A percentile compares a stretch with the other conserved stretches of the same genome.
phyloP scores from a whole-genome alignment of 495 filamentous ascomycete species.

The Halenospora varia region DNA sequence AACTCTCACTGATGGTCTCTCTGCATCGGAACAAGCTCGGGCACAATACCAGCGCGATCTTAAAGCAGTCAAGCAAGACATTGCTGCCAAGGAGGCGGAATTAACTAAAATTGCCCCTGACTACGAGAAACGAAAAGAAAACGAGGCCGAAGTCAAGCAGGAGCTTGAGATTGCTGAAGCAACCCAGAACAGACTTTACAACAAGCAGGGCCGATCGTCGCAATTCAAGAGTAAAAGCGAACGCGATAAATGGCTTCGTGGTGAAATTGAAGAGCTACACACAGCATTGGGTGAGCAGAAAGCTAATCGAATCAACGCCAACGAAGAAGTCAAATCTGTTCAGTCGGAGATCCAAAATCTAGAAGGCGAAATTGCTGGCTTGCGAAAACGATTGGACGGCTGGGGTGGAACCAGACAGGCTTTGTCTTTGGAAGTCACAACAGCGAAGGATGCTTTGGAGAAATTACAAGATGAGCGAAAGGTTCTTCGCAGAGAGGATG shows the following conservation, averaged over 20 bases:
- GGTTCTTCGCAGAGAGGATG: constrained; percentile 86
- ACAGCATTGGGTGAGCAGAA: constrained; percentile 71
- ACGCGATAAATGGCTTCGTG: constrained; percentile 77
- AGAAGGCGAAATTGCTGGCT: constrained; percentile 65
- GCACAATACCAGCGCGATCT: constrained; percentile 69
- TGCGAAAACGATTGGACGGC: constrained; percentile 73
- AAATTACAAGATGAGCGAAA: constrained; percentile 84
- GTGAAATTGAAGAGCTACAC: constrained; percentile 79
- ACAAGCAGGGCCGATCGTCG: constrained; percentile 88
- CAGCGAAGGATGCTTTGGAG: constrained; percentile 77
- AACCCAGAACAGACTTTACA: constrained; percentile 74
- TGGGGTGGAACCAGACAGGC: constrained; percentile 68
- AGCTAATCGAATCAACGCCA: constrained; percentile 73
- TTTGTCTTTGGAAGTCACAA: constrained; percentile 66
- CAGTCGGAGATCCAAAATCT: constrained; percentile 65
- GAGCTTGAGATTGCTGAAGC: constrained; percentile 74
- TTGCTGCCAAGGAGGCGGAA: constrained; percentile 71
- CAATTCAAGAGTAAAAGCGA: constrained; percentile 85
- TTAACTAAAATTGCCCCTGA: constrained; percentile 67
- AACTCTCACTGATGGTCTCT: constrained; percentile 72
- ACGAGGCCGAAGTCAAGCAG: constrained; percentile 65
- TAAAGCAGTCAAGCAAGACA: constrained; percentile 66
- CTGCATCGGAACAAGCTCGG: constrained; percentile 67
- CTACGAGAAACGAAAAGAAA: constrained; percentile 66
- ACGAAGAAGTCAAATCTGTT: constrained; percentile 77